Base-by-base conservation (phyloP, 805 yeast species). In the Wickerhamomyces pijperi region DNA sequence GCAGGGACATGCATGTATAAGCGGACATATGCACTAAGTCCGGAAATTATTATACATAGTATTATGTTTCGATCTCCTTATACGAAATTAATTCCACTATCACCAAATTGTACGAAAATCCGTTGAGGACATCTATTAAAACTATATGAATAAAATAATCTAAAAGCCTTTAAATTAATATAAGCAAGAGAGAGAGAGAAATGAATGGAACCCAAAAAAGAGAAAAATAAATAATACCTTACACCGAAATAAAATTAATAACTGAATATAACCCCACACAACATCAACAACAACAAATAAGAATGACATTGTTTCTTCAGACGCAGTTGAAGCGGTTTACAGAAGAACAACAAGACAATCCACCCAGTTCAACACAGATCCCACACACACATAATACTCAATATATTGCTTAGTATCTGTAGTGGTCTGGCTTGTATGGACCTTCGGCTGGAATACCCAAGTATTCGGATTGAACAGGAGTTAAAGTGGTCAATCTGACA, bases 361-460 rank as follows among this genome's bases (percentile, higher is more conserved):
- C 33, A 31, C 29, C 7, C 29, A 25, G 9, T 13, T 32, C 31
- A 28, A 25, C 19, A 25, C 13, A 31, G 16, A 33, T 28, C n/a
- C n/a, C 28, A 20, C 21, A 34, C 9, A 28, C 17, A 28, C 18
- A 29, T 14, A 17, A 9, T 21, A 9, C 23, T 21, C 12, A 9
- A 28, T 15, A 32, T 29, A 17, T 36, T 16, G 38, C 51, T 70
- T 85, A 90, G 74, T 90, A 90, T 75, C 97, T 84, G 94, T 90
- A 90, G 74, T 81, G 84, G 58, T 90, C 97, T 60, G 95, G 81
- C 82, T 90, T 90, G 94, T 59, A 90, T 58, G 98, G 98, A 74
- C 98, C 98, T 65, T 80, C 82, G 57, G 64, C 63, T 60, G 95
- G 90, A 55, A 92, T 69, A 61, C 90, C 88, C 64, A 90, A 80